These are phyloP conservation scores for Pleurotus eryngii DNA, from an alignment of 768 basidiomycete species.

Conservation along the genomic window DNA sequence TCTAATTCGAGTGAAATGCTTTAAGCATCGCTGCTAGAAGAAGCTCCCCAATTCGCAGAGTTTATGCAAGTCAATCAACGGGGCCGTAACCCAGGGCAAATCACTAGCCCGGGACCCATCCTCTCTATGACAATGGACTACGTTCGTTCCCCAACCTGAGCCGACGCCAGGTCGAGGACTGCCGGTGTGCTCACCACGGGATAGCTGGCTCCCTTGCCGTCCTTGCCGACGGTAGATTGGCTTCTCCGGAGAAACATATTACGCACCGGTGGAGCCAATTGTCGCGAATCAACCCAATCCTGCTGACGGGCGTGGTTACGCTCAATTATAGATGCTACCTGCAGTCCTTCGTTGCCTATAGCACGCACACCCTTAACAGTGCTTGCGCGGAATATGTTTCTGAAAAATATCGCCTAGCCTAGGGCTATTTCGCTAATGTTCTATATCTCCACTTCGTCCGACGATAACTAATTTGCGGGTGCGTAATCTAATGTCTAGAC, in stretches of 20 bases:
- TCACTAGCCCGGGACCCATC: no score
- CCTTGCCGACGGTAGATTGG: not conserved
- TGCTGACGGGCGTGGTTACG: not conserved
- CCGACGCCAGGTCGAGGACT: no score
- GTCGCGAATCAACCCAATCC: not conserved
- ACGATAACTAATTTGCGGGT: not conserved
- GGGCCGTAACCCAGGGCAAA: no score
- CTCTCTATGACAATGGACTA: no score
- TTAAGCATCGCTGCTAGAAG: no score
- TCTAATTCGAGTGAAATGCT: no score
- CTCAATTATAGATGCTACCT: no score
- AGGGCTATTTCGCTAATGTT: not conserved
- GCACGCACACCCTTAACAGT: no score
- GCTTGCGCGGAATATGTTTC: not conserved
- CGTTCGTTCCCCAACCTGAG: no score
- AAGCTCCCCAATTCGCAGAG: no score
- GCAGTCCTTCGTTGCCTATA: no score
- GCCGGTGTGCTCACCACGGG: not conserved
- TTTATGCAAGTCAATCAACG: no score
- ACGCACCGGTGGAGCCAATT: not conserved
- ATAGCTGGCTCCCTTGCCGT: not conserved
- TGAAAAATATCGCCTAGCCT: conserved; percentile 1
- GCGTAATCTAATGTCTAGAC: not conserved
- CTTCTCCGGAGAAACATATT: conserved; percentile 7
- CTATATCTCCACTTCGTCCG: not conserved